A percentile compares a stretch with the other conserved stretches of the same genome.
Conservation (phyloP, 176 grass and related monocot species). For the Eragrostis nindensis region DNA sequence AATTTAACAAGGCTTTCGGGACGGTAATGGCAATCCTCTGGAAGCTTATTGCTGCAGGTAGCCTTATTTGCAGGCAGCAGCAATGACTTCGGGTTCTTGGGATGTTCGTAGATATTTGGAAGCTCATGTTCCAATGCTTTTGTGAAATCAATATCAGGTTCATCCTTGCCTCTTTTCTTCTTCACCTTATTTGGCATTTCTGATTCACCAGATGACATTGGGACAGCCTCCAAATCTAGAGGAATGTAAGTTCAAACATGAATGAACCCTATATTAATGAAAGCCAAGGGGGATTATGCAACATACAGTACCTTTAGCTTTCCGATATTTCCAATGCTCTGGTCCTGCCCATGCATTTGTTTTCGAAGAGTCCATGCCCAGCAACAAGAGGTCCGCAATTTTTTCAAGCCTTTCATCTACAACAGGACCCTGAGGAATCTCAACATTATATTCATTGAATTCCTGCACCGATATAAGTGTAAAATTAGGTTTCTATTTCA, state of each 20-base stretch:
- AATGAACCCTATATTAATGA: conserved; percentile 19
- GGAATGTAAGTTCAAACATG: conserved; percentile 20
- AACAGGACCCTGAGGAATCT: conserved; percentile 42
- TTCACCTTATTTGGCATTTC: conserved; percentile 63
- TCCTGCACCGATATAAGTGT: conserved; percentile 59
- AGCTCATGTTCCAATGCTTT: conserved; percentile 73
- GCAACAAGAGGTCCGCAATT: conserved; percentile 78
- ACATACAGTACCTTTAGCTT: conserved; percentile 69
- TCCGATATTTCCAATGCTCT: conserved; percentile 95
- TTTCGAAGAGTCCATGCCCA: conserved; percentile 74
- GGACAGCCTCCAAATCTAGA: conserved; percentile 56
- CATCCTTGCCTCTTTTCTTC: conserved; percentile 61
- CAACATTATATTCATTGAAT: conserved; percentile 58
- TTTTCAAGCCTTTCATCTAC: conserved; percentile 66
- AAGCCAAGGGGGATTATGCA: conserved; percentile 20
- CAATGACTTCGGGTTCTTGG: conserved; percentile 76
- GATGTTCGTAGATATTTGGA: conserved; percentile 65
- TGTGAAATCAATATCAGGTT: conserved; percentile 73
- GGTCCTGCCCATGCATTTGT: conserved; percentile 99
- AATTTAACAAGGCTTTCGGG: conserved; percentile 95
- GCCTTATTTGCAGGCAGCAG: conserved; percentile 60
- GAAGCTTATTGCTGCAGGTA: conserved; percentile 72
- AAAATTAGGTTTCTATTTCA: conserved; percentile 18
- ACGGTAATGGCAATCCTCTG: conserved; percentile 91
- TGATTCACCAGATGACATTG: conserved; percentile 46